Base-by-base conservation (phyloP, 2,329 filamentous ascomycete genomes). In the Aspergillus tubingensis region DNA sequence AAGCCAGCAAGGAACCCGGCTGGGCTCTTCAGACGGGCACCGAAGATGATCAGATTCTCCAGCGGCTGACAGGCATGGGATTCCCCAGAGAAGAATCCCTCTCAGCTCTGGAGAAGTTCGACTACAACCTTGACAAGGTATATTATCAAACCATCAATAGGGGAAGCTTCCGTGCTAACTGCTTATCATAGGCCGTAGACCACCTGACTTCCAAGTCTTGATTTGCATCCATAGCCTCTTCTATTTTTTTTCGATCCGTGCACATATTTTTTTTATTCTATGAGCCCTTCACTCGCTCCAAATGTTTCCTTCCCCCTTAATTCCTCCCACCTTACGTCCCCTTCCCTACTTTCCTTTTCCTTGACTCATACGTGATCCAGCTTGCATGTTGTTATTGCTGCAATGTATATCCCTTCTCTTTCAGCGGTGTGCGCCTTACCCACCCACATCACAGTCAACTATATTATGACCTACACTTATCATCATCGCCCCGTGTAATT, bases 111-210 rank as follows among this genome's bases (percentile, higher is more conserved):
- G 94, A 98, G 81, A 93, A 94, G 76, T 96, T 91, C 74, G 92
- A 98, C 79, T 97, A 98, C 78, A 95, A 97, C 76, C 84, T 97
- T 74, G 92, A 96, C 78, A 92, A 91, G 86, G 94, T 96, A 79
- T 80, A 87, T 81, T 54, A n/a, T 48, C 19, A 17, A 13, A 48
- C 17, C 32, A 15, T 25, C 44, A 39, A 21, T 27, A 32, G 8
- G 3, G 32, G 15, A 30, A 39, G 21, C 23, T 4, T 15, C n/a
- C n/a, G 27, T 25, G 30, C 39, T 47, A 36, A 39, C 23, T 15
- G 15, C 13, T 27, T 81, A 52, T 15, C 38, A 25, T 51, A 79
- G 77, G 77, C 77, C 21, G 76, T 71, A 21, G 77, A 79, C 59
- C 72, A 74, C 62, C 64, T 79, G 58, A 77, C 77, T 39, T 78